A percentile compares a stretch with the other conserved stretches of the same genome.
These are phyloP conservation scores for Gypsophila paniculata DNA, from an alignment of 179 eudicot genomes.

Conservation along the genomic window DNA sequence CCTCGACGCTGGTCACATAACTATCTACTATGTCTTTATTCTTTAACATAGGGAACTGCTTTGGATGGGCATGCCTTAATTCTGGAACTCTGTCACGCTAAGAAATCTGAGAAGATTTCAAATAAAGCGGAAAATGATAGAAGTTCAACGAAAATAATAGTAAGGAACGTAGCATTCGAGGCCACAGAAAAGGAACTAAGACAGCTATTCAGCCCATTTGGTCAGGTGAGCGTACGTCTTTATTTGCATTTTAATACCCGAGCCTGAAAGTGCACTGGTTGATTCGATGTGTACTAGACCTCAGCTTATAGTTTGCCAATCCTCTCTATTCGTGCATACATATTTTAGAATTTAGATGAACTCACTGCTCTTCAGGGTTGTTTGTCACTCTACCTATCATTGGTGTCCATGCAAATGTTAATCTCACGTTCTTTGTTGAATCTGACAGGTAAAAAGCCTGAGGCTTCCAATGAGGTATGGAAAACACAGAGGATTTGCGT, in stretches of 20 bases:
- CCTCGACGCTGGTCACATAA: background rate
- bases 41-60: conserved; percentile 69
- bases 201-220: conserved; percentile 82
- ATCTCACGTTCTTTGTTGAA: conserved; percentile 3
- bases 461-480: conserved; percentile 78
- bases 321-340: background rate
- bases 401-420: background rate
- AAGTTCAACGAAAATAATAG: conserved; percentile 88
- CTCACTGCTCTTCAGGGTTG: background rate
- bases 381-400: background rate
- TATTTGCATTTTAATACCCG: background rate
- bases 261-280: background rate
- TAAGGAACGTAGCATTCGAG: conserved; percentile 93
- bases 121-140: conserved; percentile 51
- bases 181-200: conserved; percentile 86
- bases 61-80: conserved; percentile 90
- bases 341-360: background rate
- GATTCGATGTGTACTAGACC: background rate
- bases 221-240: conserved; percentile 55
- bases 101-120: conserved; percentile 45
- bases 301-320: background rate
- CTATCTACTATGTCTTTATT: background rate
- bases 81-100: conserved; percentile 69
- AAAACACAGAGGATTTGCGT: conserved; percentile 92
- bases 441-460: conserved; percentile 67